phyloP scores from a whole-genome alignment of 108 stramenopile species.

The Cyclotella kingstonii region DNA sequence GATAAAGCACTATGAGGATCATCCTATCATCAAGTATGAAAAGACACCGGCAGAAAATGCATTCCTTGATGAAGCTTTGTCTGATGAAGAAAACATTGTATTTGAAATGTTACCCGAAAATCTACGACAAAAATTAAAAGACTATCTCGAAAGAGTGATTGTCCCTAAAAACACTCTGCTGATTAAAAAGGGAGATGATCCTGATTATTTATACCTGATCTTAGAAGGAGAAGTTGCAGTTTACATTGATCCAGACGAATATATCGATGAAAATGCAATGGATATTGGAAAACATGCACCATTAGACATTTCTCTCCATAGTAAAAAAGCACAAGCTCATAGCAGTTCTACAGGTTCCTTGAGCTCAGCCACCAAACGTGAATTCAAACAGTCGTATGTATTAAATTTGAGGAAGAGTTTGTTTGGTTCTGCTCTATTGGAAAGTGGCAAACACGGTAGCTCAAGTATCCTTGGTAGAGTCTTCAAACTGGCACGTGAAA shows the following conservation, averaged over 20 bases:
- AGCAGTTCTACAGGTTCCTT: background rate
- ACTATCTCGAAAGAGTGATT: slow-evolving; percentile 22
- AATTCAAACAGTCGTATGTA: slow-evolving; percentile 38
- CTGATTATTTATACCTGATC: slow-evolving; percentile 34
- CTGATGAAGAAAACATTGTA: slow-evolving; percentile 37
- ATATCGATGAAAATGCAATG: slow-evolving; percentile 33
- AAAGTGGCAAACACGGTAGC: background rate
- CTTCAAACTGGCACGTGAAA: slow-evolving; percentile 14
- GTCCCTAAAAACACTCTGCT: slow-evolving; percentile 25
- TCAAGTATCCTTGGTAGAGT: slow-evolving; percentile 17
- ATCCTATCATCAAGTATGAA: background rate
- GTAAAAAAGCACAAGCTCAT: background rate
- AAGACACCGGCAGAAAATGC: slow-evolving; percentile 34
- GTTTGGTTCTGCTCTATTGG: slow-evolving; percentile 25
- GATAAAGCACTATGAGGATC: background rate
- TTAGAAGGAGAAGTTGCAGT: slow-evolving; percentile 31
- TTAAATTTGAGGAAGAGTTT: slow-evolving; percentile 36
- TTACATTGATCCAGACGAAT: slow-evolving; percentile 37
- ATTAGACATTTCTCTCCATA: slow-evolving; percentile 15
- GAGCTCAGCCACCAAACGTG: slow-evolving; percentile 2
- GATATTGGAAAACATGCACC: slow-evolving; percentile 32
- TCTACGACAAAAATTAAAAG: slow-evolving; percentile 25
- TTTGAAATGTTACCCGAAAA: slow-evolving; percentile 30
- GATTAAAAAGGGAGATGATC: slow-evolving; percentile 24
- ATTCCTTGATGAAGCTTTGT: slow-evolving; percentile 26